Evolutionary conservation across 2,329 filamentous ascomycete genomes (phyloP), one percentile per base, ranked within the genome.

Genomic region (Epichloe hybrida): DNA sequence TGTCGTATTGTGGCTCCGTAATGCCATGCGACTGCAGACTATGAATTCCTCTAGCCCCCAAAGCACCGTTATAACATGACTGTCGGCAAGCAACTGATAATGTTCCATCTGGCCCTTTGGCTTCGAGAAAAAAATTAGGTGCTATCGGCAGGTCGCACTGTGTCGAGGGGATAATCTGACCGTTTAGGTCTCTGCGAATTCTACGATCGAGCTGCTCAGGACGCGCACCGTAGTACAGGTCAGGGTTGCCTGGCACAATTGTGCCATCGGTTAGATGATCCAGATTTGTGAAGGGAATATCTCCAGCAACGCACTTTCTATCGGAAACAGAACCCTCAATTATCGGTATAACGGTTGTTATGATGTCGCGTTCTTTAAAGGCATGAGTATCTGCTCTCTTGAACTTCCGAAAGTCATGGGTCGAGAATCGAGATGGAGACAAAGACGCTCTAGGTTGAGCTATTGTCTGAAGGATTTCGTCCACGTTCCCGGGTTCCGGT

Each of bases 41-140:
- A 6, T 37, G 36, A 12, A 37, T 37, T 5, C 36, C 36, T 12
- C 36, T 11, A 5, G 36, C 36, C 15, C 11, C 36, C 2, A 37
- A 15, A 15, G 36, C 36, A n/a, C 23, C 31, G 17, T 46, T 1
- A 27, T 46, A 39, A 17, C 31, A 36, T 15, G 11, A 15, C 21
- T 38, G 45, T 13, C 34, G 27, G 11, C 8, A 20, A 3, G 54
- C 57, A 34, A 47, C 62, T 2, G 52, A 56, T 31, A 35, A 8
- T 13, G 48, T 39, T 7, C 62, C 62, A 52, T 65, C 54, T 4
- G 64, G 65, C 0, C 66, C 65, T 50, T 71, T 72, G 0, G 57
- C 62, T 46, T 63, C 63, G 1, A 71, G 46, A 51, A 70, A 71
- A 51, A 68, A 68, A 52, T 71, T 72, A 4, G 66, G 67, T 20